Evolutionary conservation across 1,284 basidiomycete species (phyloP), one percentile per base, ranked within the genome.

Genomic region (Apiotrichum gamsii): DNA sequence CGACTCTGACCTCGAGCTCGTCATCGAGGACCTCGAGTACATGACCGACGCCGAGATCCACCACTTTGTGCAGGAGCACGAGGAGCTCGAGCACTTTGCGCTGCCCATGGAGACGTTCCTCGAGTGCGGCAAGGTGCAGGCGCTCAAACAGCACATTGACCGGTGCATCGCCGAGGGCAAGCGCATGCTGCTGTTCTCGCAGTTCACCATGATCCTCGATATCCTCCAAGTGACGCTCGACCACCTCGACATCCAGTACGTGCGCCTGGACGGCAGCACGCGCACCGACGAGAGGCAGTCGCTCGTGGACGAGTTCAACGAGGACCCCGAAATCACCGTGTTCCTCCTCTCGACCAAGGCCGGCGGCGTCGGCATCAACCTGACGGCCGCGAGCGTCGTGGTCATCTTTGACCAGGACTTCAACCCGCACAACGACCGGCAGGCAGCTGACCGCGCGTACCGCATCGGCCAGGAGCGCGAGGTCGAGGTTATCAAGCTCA

Each of bases 361-460:
- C 0, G 95, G 80, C 39, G 79, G 78, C 45, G 72, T 79, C 30
- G 78, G 78, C 41, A 88, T 94, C 69, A 94, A 93, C 67, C 70
- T 94, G 55, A 91, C 87, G 1, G 89, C 90, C 2, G 91, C 91
- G 1, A 90, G 85, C 33, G 89, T 91, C 25, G 91, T 95, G 24
- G 85, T 94, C 68, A 87, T 91, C 77, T 97, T 94, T 67, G 95
- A 99, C 68, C 93, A 96, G 69, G 95, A 98, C 69, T 96, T 94
- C 71, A 97, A 95, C 70, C 87, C 78, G 25, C 78, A 80, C 61
- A 80, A 80, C 58, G 94, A 97, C 74, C 82, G 86, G 53, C 94
- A 98, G 74, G 95, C 95, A 0, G 90, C 94, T 47, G 95, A 99
- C 69, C 83, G 95, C 30, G 91, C 91, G 23, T 98, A 97, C 69